Evolutionary conservation across 768 basidiomycete species (phyloP), one percentile per base, ranked within the genome.

Genomic region (Hericium alpestre): DNA sequence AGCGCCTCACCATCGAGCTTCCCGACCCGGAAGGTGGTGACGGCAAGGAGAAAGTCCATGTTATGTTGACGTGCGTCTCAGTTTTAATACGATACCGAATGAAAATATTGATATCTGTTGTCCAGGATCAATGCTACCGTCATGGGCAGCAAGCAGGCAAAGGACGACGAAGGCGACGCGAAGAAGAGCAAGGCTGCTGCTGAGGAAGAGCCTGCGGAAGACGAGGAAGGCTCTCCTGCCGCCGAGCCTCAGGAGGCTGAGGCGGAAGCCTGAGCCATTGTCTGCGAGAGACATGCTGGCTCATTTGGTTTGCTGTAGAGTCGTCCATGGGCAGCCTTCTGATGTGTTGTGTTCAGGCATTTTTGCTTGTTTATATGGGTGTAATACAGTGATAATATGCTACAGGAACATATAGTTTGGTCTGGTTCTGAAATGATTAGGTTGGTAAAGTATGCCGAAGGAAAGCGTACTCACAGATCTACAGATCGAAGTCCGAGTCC

Each of bases 51-150:
- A 83, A 79, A 59, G 84, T 91, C 2, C 79, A 86, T 63, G 85
- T 91, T 11, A 81, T 79, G 76, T 68, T 92, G 58, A 82, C 79
- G 85, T 90, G 66, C 63, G 86, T 79, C 16, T n/a, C 53, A 43
- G 38, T 56, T 37, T 10, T 37, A 23, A 48, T 23, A 20, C 12
- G 32, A n/a, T 58, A 27, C 16, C 13, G 16, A 40, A 38, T 12
- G 49, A 10, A 32, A 6, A 32, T 32, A 32, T 41, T 38, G 49
- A 51, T 25, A 1, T 27, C 8, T 55, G 58, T 58, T 46, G 16
- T 41, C n/a, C 58, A 90, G 87, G 13, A 78, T 90, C 63, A 90
- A 89, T 66, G 88, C 87, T 27, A 84, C 83, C 38, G 87, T 90
- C 32, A 66, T 84, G 43, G 85, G 84, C 1, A 87, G 85, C 68